These are phyloP conservation scores for Salisapilia sapeloensis DNA, from an alignment of 352 stramenopile genomes.

Conservation along the genomic window DNA sequence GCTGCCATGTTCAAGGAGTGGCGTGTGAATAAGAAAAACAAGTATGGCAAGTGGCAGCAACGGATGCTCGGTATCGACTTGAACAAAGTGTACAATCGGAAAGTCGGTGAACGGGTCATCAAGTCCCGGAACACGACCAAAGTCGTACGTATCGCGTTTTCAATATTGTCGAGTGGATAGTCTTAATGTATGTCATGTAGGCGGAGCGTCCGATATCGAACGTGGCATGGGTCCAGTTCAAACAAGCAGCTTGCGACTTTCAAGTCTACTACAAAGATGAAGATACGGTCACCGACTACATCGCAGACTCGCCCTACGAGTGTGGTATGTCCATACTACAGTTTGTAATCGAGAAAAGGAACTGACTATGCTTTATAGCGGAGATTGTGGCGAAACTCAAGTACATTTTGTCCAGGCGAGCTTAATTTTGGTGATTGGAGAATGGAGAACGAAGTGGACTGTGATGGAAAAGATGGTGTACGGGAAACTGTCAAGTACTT, in stretches of 20 bases:
- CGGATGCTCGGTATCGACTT: conserved; percentile 77
- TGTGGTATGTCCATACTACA: conserved; percentile 34
- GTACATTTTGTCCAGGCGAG: conserved; percentile 77
- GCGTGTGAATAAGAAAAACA: conserved; percentile 85
- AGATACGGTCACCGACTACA: conserved; percentile 81
- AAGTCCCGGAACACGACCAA: conserved; percentile 79
- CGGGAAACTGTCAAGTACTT: conserved; percentile 1
- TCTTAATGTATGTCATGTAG: conserved; percentile 8
- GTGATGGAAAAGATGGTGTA: not conserved
- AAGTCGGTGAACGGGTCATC: conserved; percentile 80
- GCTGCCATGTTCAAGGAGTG: conserved; percentile 84
- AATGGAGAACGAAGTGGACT: not conserved
- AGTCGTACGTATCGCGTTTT: conserved; percentile 38
- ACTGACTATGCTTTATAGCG: conserved; percentile 11
- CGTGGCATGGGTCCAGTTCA: conserved; percentile 76
- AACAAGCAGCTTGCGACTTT: conserved; percentile 70
- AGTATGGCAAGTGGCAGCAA: conserved; percentile 80
- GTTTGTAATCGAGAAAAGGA: conserved; percentile 2
- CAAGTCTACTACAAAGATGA: conserved; percentile 84
- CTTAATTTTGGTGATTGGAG: conserved; percentile 11
- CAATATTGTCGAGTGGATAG: not conserved
- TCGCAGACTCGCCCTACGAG: conserved; percentile 78
- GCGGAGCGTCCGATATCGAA: conserved; percentile 73
- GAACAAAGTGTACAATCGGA: conserved; percentile 84
- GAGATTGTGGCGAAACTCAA: conserved; percentile 84